A percentile compares a stretch with the other conserved stretches of the same genome.
Evolutionary conservation across 192 early-diverging fungal genomes (phyloP).

Genomic region (Entomortierella parvispora): DNA sequence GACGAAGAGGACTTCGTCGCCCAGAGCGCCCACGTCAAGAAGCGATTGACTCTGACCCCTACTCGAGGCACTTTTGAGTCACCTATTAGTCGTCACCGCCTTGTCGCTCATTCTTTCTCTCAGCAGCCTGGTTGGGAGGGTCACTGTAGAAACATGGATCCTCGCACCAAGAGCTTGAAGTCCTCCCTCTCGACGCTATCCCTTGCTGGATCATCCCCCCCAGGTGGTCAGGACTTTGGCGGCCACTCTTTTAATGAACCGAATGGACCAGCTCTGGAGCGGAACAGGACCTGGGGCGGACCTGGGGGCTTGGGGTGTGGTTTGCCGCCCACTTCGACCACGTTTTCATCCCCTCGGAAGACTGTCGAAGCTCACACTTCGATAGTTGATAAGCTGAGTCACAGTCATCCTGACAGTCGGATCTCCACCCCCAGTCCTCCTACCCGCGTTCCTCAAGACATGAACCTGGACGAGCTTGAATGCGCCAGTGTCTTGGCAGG

Average conservation of each 20-base stretch:
- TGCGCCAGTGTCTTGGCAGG: constrained; percentile 44
- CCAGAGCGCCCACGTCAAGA: constrained; percentile 9
- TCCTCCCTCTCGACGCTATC: constrained; percentile 23
- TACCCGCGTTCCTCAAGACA: neutral
- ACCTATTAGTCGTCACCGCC: no score
- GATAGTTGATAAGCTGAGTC: no score
- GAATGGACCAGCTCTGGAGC: constrained; percentile 21
- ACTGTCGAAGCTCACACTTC: no score
- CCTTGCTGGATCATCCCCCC: constrained; percentile 21
- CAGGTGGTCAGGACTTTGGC: constrained; percentile 19
- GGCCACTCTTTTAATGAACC: neutral
- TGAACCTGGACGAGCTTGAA: constrained; percentile 48
- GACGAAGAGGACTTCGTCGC: constrained; percentile 41
- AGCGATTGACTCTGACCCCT: constrained; percentile 7
- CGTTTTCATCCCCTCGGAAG: no score
- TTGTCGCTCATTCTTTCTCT: no score
- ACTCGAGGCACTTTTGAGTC: neutral
- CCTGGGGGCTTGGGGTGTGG: neutral
- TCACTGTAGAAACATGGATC: no score
- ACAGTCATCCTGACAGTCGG: neutral
- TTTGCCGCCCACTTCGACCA: neutral
- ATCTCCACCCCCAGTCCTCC: neutral
- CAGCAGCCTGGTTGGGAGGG: no score
- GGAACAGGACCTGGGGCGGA: constrained; percentile 12
- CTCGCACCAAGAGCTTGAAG: constrained; percentile 22